These are phyloP conservation scores for Acanthamoeba lenticulata DNA, from an alignment of 208 protist species.

Conservation along the genomic window DNA sequence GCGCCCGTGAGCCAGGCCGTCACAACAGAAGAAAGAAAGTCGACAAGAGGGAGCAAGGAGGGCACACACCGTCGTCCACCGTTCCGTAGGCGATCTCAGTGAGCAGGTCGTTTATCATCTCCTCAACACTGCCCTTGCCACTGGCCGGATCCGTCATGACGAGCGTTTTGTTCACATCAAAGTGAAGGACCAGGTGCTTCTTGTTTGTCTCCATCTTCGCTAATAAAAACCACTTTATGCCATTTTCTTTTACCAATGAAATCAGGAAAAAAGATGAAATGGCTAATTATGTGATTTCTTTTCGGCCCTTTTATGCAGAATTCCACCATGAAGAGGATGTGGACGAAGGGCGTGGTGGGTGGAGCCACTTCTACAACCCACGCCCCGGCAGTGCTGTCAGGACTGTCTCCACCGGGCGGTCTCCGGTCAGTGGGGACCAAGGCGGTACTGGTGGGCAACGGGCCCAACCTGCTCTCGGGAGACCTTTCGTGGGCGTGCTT, in stretches of 20 bases:
- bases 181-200: constrained; percentile 18
- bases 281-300: not conserved
- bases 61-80: not conserved
- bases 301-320: not conserved
- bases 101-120: constrained; percentile 9
- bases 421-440: not conserved
- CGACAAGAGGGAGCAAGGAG: not conserved
- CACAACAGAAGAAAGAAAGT: not conserved
- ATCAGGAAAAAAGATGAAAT: too few species aligned
- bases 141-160: constrained; percentile 23
- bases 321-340: too few species aligned
- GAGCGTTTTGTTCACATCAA: constrained; percentile 63
- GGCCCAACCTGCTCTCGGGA: not conserved
- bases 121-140: not conserved
- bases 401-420: too few species aligned
- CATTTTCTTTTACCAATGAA: not conserved
- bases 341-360: too few species aligned
- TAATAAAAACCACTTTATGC: too few species aligned
- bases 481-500: not conserved
- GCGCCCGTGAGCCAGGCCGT: not conserved
- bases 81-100: constrained; percentile 28
- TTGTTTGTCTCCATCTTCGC: not conserved
- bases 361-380: too few species aligned
- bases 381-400: too few species aligned
- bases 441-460: not conserved